phyloP scores from a whole-genome alignment of 2,329 filamentous ascomycete species.

The Colletotrichum tabaci region DNA sequence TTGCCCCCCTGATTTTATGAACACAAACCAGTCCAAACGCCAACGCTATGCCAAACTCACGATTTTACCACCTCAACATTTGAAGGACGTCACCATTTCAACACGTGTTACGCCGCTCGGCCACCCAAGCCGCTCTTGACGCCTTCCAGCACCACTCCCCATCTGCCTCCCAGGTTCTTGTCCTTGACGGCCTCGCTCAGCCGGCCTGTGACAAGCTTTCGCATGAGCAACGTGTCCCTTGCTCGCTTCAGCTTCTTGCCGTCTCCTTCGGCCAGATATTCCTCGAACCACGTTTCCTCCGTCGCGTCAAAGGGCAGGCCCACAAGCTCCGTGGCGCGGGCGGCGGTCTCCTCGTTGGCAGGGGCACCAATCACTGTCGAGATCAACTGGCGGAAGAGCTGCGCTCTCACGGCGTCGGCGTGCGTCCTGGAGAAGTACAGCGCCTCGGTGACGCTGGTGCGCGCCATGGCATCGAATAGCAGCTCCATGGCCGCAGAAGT shows the following conservation, averaged over 20 bases:
- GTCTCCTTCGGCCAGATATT: conserved; percentile 75
- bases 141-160: conserved; percentile 66
- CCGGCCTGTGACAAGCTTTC: conserved; percentile 78
- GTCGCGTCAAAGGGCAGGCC: conserved; percentile 78
- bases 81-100: no score
- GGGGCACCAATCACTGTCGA: conserved; percentile 66
- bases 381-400: conserved; percentile 78
- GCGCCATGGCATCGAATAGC: conserved; percentile 79
- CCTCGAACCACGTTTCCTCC: conserved; percentile 83
- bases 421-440: conserved; percentile 80
- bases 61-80: background rate
- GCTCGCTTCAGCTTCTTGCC: conserved; percentile 76
- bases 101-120: conserved; percentile 22
- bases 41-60: conserved; percentile 39
- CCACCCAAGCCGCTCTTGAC: conserved; percentile 61
- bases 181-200: conserved; percentile 64
- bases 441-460: conserved; percentile 78
- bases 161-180: conserved; percentile 60
- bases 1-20: background rate
- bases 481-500: conserved; percentile 73
- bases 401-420: conserved; percentile 71
- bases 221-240: conserved; percentile 82
- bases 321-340: conserved; percentile 77
- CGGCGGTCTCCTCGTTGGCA: conserved; percentile 59
- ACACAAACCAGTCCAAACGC: conserved; percentile 30